These are phyloP conservation scores for Mortierella antarctica DNA, from an alignment of 192 early-diverging fungal genomes.

Conservation along the genomic window DNA sequence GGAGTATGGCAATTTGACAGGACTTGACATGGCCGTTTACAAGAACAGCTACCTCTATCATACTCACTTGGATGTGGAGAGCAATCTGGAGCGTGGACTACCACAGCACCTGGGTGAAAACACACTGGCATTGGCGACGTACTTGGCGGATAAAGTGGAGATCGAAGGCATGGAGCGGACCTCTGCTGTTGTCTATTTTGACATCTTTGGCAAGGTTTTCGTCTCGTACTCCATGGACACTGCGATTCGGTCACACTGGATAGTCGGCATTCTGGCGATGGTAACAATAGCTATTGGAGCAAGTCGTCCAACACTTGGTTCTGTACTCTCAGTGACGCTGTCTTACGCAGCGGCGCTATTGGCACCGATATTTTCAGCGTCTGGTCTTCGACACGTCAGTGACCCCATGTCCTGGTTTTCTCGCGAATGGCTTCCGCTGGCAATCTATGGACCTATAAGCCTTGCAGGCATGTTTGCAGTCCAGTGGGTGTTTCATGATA, in stretches of 20 bases:
- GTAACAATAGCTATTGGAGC: conserved; percentile 32
- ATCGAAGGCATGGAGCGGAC: conserved; percentile 52
- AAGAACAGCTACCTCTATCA: conserved; percentile 79
- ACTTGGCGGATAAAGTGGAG: conserved; percentile 62
- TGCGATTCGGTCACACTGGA: conserved; percentile 61
- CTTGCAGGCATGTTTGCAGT: conserved; percentile 54
- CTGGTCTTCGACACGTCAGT: conserved; percentile 13
- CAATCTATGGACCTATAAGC: conserved; percentile 62
- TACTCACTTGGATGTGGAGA: conserved; percentile 72
- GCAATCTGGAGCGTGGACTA: conserved; percentile 65
- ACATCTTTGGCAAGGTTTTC: conserved; percentile 69
- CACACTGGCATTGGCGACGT: conserved; percentile 60
- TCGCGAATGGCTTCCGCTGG: conserved; percentile 63
- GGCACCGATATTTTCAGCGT: conserved; percentile 30
- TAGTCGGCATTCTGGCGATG: conserved; percentile 44
- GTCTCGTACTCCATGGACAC: conserved; percentile 67
- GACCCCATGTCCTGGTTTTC: conserved; percentile 70
- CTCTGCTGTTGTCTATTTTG: conserved; percentile 68
- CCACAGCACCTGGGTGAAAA: conserved; percentile 83
- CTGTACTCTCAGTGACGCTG: conserved; percentile 30
- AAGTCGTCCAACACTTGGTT: conserved; percentile 28
- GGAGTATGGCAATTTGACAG: conserved; percentile 71
- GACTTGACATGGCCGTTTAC: conserved; percentile 79
- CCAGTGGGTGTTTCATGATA: conserved; percentile 47
- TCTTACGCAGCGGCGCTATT: conserved; percentile 42